Evolutionary conservation across 1,284 basidiomycete genomes (phyloP).

Genomic region (Wallemia mellicola): DNA sequence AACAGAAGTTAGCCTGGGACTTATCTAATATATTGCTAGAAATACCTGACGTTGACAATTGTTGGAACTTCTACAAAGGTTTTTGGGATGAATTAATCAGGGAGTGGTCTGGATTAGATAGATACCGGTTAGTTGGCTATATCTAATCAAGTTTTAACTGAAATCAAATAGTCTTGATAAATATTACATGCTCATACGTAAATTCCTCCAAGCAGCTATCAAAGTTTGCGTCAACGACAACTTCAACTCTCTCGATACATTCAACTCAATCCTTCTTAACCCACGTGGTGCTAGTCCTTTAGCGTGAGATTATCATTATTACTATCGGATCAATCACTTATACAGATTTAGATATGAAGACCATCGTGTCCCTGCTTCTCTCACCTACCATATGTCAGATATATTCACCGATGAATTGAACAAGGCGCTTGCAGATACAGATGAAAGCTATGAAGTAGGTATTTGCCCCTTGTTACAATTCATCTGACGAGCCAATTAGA

Average conservation of each 20-base stretch:
- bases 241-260: constrained; percentile 50
- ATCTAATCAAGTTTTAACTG: constrained; percentile 6
- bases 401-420: constrained; percentile 75
- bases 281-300: constrained; percentile 24
- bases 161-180: constrained; percentile 52
- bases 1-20: constrained; percentile 65
- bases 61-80: constrained; percentile 46
- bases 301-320: constrained; percentile 23
- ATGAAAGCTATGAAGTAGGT: constrained; percentile 10
- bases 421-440: constrained; percentile 23
- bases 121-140: constrained; percentile 30
- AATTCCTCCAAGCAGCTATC: constrained; percentile 62
- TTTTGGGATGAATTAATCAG: constrained; percentile 72
- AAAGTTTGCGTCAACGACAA: constrained; percentile 34
- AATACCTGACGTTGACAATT: constrained; percentile 20
- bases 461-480: not conserved
- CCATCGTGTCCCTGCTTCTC: constrained; percentile 38
- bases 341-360: constrained; percentile 37
- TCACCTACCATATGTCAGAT: constrained; percentile 62
- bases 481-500: not conserved
- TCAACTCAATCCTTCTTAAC: constrained; percentile 25
- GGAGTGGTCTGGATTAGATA: constrained; percentile 78
- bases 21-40: constrained; percentile 47
- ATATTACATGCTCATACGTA: constrained; percentile 74
- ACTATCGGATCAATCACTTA: constrained; percentile 1